Conservation (phyloP, 805 yeast species). For the Teunomyces gatunensis region DNA sequence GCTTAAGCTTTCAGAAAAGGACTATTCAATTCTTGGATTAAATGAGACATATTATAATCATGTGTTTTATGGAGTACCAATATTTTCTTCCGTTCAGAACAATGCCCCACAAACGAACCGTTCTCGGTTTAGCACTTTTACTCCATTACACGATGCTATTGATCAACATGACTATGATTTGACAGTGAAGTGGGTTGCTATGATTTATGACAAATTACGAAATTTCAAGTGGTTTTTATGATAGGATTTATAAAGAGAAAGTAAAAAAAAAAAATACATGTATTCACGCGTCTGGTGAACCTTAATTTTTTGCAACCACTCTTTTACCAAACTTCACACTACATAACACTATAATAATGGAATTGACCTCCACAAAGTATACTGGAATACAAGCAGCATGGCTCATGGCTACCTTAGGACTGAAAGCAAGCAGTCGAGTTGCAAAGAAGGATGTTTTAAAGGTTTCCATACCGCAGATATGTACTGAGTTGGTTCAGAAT, state of each 20-base stretch:
- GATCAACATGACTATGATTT: conserved; percentile 20
- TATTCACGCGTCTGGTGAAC: background rate
- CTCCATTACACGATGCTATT: conserved; percentile 19
- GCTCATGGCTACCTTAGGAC: conserved; percentile 43
- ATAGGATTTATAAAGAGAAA: background rate
- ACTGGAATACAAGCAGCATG: conserved; percentile 23
- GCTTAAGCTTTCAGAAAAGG: conserved; percentile 18
- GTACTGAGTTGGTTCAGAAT: conserved; percentile 20
- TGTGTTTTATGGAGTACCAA: conserved; percentile 20
- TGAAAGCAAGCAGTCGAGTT: conserved; percentile 25
- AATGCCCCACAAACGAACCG: conserved; percentile 6
- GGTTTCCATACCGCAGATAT: conserved; percentile 42
- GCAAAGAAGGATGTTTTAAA: conserved; percentile 30
- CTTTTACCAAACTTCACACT: background rate
- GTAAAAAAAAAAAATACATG: background rate
- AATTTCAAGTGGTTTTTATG: conserved; percentile 4
- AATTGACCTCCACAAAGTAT: background rate
- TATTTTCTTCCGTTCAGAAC: conserved; percentile 9
- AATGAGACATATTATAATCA: conserved; percentile 16
- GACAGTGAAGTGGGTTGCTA: conserved; percentile 22
- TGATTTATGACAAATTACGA: conserved; percentile 23
- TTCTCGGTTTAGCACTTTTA: conserved; percentile 16
- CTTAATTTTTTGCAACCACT: background rate
- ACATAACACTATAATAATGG: background rate
- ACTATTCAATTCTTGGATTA: conserved; percentile 16